Conservation (phyloP, 1,284 basidiomycete genomes). For the Austroboletus novae-zelandiae region DNA sequence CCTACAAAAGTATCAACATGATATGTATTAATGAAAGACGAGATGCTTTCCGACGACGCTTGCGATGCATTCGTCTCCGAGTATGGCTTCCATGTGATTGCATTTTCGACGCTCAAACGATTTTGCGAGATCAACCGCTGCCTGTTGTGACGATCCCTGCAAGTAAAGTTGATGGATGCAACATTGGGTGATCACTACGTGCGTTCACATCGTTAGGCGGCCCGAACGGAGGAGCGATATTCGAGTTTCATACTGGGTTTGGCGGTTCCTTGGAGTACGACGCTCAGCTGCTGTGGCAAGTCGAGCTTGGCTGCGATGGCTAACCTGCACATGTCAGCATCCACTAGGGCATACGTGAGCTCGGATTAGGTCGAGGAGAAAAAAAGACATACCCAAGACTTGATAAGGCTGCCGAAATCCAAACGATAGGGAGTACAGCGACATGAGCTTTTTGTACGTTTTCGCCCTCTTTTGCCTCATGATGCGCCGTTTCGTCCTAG, state of each 20-base stretch:
- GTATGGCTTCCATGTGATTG: constrained; percentile 85
- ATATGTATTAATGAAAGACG: constrained; percentile 1
- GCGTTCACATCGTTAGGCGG: constrained; percentile 35
- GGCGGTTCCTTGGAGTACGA: constrained; percentile 77
- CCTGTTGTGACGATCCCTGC: constrained; percentile 67
- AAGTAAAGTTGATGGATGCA: constrained; percentile 89
- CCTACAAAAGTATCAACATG: constrained; percentile 45
- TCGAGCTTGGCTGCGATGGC: constrained; percentile 71
- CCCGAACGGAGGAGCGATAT: constrained; percentile 3
- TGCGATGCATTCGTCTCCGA: constrained; percentile 80
- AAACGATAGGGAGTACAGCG: constrained; percentile 79
- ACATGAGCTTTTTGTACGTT: constrained; percentile 89
- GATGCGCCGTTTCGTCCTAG: background rate
- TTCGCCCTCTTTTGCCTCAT: constrained; percentile 96
- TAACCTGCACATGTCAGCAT: constrained; percentile 81
- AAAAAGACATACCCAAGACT: constrained; percentile 61
- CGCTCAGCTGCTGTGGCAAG: constrained; percentile 68
- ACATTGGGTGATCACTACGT: constrained; percentile 94
- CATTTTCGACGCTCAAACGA: constrained; percentile 90
- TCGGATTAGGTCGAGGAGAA: constrained; percentile 4
- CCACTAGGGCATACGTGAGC: constrained; percentile 52
- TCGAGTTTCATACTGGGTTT: constrained; percentile 76
- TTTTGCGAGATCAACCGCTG: constrained; percentile 85
- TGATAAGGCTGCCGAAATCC: constrained; percentile 92
- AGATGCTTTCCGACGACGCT: constrained; percentile 73